Evolutionary conservation across 2,329 filamentous ascomycete species (phyloP), one percentile per base, ranked within the genome.

Genomic region (Pseudohalonectria lignicola): DNA sequence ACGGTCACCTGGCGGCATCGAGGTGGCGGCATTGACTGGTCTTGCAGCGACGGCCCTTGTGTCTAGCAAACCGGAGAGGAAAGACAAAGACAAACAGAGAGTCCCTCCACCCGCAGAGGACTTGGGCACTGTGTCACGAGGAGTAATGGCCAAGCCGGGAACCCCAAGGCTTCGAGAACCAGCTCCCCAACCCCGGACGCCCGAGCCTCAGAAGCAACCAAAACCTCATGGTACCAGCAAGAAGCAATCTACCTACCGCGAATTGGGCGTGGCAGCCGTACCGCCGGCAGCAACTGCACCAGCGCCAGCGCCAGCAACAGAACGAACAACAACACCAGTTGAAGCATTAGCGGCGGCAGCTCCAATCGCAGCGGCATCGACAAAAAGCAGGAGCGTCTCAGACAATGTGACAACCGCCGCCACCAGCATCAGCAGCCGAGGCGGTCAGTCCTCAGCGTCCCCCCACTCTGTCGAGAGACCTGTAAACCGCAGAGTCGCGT

Each of bases 171-270:
- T 70, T 25, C 50, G 54, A 28, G 63, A 64, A 39, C 61, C 64
- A 16, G 48, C 53, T 32, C 51, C 53, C 25, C 45, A 56, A 19
- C 52, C 52, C 23, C 49, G 49, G 3, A 63, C 63, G 2, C 62
- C 63, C 4, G 67, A 71, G 46, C 64, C 66, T 7, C 60, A 66
- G 39, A 69, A 69, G 54, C 47, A n/a, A 44, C 16, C 53, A 47
- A 43, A 45, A 41, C n/a, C n/a, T n/a, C n/a, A n/a, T n/a, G n/a
- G n/a, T n/a, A n/a, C n/a, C n/a, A n/a, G n/a, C 37, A 47, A 41
- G 39, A 46, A 48, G 45, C 49, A 45, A 39, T 42, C 46, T 17
- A 41, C 39, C 32, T 45, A 50, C n/a, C n/a, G n/a, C n/a, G n/a
- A n/a, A n/a, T n/a, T n/a, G n/a, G n/a, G n/a, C n/a, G n/a, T n/a